Conservation (phyloP, 257 asterid species). For the Ehretia macrophylla region DNA sequence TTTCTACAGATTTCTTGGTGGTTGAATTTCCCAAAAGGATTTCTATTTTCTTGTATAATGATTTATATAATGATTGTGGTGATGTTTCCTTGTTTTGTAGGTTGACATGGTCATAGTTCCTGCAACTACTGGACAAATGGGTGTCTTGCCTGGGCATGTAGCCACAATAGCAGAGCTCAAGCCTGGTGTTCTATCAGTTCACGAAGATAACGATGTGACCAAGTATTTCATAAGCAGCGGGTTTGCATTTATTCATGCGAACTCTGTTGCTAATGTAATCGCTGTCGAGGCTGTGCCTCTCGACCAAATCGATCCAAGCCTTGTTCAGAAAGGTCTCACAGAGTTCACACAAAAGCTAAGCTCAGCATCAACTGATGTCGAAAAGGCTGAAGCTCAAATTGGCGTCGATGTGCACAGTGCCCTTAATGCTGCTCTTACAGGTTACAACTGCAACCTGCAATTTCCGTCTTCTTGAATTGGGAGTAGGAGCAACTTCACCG, state of each 20-base stretch:
- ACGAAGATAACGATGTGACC: constrained; percentile 62
- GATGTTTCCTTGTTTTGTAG: constrained; percentile 24
- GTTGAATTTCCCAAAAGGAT: too few relatives aligned
- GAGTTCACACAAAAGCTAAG: constrained; percentile 72
- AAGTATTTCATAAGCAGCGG: constrained; percentile 76
- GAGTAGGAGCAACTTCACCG: too few relatives aligned
- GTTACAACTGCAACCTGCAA: too few relatives aligned
- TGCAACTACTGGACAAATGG: constrained; percentile 87
- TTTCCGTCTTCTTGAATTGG: too few relatives aligned
- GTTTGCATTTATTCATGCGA: constrained; percentile 71
- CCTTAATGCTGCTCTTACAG: constrained; percentile 74
- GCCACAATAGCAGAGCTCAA: constrained; percentile 85
- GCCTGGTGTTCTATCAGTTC: constrained; percentile 72
- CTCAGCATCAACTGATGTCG: constrained; percentile 69
- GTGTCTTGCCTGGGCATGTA: constrained; percentile 89
- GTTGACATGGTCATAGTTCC: constrained; percentile 92
- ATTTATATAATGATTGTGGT: background rate
- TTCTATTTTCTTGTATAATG: too few relatives aligned
- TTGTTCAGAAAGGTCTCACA: constrained; percentile 64
- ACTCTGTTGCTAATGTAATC: constrained; percentile 68
- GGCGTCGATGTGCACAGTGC: constrained; percentile 87
- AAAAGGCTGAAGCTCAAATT: constrained; percentile 88
- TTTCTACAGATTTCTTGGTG: too few relatives aligned
- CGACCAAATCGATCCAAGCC: constrained; percentile 54
- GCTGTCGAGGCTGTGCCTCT: constrained; percentile 74